Percentiles rank a stretch among this genome's conserved stretches.
Conservation (phyloP, 257 asterid genomes). For the Craterostigma plantagineum region DNA sequence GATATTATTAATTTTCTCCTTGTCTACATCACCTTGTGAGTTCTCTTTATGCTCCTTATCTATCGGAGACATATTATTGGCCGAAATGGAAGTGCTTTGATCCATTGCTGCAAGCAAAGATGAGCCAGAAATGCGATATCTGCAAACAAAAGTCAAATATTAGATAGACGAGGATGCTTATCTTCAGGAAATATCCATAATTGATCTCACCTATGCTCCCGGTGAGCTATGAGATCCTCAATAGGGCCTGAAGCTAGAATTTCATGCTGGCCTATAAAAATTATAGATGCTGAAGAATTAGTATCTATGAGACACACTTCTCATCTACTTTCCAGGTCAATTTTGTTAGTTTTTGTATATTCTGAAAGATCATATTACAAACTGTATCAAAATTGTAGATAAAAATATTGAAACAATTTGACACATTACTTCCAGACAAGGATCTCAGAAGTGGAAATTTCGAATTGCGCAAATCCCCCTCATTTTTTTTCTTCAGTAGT, state of each 20-base stretch:
- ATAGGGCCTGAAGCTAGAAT: slow-evolving; percentile 99
- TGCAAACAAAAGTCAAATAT: slow-evolving; percentile 18
- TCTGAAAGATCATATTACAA: too few species aligned
- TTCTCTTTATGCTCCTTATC: slow-evolving; percentile 41
- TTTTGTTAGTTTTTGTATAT: too few species aligned
- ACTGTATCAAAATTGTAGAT: too few species aligned
- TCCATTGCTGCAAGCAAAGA: slow-evolving; percentile 91
- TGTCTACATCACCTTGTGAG: slow-evolving; percentile 22
- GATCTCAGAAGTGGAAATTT: not conserved
- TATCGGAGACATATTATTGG: slow-evolving; percentile 24
- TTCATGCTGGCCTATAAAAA: slow-evolving; percentile 71
- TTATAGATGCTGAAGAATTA: not conserved
- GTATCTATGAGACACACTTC: too few species aligned
- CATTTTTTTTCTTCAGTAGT: too few species aligned
- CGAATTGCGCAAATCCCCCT: too few species aligned
- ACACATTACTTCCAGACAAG: not conserved
- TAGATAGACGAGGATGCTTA: slow-evolving; percentile 5
- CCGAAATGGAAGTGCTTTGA: slow-evolving; percentile 51
- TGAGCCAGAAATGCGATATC: slow-evolving; percentile 98
- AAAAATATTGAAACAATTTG: not conserved
- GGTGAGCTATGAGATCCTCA: slow-evolving; percentile 99
- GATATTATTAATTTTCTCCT: slow-evolving; percentile 18
- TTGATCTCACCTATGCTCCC: slow-evolving; percentile 71
- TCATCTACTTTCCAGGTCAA: too few species aligned
- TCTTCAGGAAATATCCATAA: slow-evolving; percentile 6